phyloP scores from a whole-genome alignment of 805 yeast genomes.

The Phaffomyces opuntiae region DNA sequence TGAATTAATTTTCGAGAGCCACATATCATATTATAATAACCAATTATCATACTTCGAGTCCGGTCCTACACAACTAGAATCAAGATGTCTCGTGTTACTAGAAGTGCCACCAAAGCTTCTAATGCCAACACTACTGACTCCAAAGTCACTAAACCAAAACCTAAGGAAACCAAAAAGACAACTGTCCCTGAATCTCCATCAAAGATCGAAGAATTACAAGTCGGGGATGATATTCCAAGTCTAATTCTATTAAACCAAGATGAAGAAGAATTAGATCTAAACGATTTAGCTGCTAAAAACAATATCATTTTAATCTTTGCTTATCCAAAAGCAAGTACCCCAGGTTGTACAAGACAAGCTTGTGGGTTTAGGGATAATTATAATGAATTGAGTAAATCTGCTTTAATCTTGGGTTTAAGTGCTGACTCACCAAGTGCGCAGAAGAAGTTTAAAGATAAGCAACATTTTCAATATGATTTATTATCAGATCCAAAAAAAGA shows the following conservation, averaged over 20 bases:
- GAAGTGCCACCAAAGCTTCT: conserved; percentile 14
- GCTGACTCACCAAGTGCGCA: conserved; percentile 80
- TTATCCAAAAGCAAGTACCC: conserved; percentile 89
- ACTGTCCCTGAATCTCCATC: conserved; percentile 13
- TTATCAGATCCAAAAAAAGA: conserved; percentile 69
- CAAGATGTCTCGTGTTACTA: conserved; percentile 1
- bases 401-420: conserved; percentile 71
- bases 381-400: conserved; percentile 44
- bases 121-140: conserved; percentile 5
- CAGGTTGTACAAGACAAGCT: conserved; percentile 95
- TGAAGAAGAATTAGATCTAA: conserved; percentile 50
- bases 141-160: conserved; percentile 19
- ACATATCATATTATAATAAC: not conserved
- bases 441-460: conserved; percentile 65
- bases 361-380: conserved; percentile 74
- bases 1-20: too few relatives aligned
- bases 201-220: conserved; percentile 24
- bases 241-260: conserved; percentile 61
- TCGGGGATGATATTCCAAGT: conserved; percentile 65
- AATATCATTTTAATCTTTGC: conserved; percentile 54
- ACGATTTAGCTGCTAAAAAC: conserved; percentile 31
- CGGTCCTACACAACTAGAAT: too few relatives aligned
- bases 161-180: conserved; percentile 2
- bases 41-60: too few relatives aligned
- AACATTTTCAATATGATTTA: conserved; percentile 63